phyloP scores from a whole-genome alignment of 2,329 filamentous ascomycete species.

The Elsinoe fawcettii region DNA sequence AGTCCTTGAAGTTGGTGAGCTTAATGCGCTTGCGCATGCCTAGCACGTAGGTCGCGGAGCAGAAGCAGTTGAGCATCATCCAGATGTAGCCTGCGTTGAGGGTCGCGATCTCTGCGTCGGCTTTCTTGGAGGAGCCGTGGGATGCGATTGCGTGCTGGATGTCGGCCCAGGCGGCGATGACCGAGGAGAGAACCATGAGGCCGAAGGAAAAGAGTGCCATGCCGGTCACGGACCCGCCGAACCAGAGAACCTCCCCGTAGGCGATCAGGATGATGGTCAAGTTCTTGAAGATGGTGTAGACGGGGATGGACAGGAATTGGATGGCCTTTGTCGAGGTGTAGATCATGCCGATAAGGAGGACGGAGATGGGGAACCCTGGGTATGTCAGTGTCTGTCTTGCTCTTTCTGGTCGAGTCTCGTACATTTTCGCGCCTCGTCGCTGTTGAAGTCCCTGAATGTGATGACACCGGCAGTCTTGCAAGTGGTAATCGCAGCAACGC shows the following conservation, averaged over 20 bases:
- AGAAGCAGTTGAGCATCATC: conserved; percentile 97
- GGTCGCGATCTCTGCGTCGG: conserved; percentile 69
- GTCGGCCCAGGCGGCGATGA: conserved; percentile 95
- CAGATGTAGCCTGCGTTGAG: conserved; percentile 92
- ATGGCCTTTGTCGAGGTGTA: conserved; percentile 95
- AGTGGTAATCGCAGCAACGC: conserved; percentile 71
- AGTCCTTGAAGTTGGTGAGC: conserved; percentile 99
- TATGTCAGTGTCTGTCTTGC: conserved; percentile 9
- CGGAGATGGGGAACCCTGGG: conserved; percentile 87
- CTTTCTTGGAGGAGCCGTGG: conserved; percentile 40
- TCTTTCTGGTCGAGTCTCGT: conserved; percentile 32
- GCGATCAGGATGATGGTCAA: conserved; percentile 97
- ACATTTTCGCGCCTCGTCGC: conserved; percentile 90
- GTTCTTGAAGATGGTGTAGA: conserved; percentile 99
- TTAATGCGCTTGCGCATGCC: conserved; percentile 98
- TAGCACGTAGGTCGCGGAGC: conserved; percentile 80
- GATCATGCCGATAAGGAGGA: conserved; percentile 97
- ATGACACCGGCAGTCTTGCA: conserved; percentile 80
- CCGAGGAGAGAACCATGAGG: conserved; percentile 89
- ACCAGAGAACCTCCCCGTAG: conserved; percentile 97
- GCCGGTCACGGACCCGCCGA: conserved; percentile 81
- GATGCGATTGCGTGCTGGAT: conserved; percentile 67
- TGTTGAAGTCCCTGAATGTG: conserved; percentile 74
- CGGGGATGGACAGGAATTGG: conserved; percentile 91
- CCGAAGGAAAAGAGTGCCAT: conserved; percentile 89